Evolutionary conservation across 257 asterid species (phyloP).

Genomic region (Gynochthodes officinalis): DNA sequence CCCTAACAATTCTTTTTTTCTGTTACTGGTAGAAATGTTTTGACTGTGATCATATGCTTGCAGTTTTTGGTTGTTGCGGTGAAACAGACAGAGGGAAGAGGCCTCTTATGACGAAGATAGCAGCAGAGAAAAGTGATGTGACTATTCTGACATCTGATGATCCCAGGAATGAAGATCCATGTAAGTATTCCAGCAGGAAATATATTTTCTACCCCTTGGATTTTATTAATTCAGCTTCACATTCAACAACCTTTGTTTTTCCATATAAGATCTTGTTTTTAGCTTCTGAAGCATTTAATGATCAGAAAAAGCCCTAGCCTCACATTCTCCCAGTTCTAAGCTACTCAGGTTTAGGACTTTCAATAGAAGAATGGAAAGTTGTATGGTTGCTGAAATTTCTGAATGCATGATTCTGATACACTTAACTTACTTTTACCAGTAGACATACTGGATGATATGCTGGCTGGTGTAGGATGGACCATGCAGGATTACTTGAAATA

Average conservation of each 20-base stretch:
- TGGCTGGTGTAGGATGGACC: slow-evolving; percentile 90
- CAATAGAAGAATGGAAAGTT: not conserved
- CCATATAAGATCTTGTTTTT: not conserved
- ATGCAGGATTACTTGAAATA: slow-evolving; percentile 95
- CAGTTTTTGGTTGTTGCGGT: slow-evolving; percentile 85
- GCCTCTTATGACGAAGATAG: slow-evolving; percentile 87
- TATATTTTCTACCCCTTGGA: not conserved
- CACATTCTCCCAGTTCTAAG: not conserved
- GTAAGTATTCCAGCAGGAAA: slow-evolving; percentile 45
- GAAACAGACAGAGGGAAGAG: slow-evolving; percentile 91
- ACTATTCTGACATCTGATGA: slow-evolving; percentile 90
- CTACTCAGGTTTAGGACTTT: not conserved
- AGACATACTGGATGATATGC: slow-evolving; percentile 94
- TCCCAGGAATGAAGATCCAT: slow-evolving; percentile 85
- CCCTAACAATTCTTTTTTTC: not conserved
- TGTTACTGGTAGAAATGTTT: not conserved
- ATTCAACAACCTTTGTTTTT: not conserved
- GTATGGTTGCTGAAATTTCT: not conserved
- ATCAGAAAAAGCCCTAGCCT: not conserved
- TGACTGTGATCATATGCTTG: slow-evolving; percentile 26
- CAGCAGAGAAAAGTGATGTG: slow-evolving; percentile 83
- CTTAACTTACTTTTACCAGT: slow-evolving; percentile 40
- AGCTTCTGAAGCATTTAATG: not conserved
- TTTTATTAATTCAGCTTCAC: not conserved
- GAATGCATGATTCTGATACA: slow-evolving; percentile 5